phyloP scores from a whole-genome alignment of 2,329 filamentous ascomycete species.

The Coniochaeta pulveracea region DNA sequence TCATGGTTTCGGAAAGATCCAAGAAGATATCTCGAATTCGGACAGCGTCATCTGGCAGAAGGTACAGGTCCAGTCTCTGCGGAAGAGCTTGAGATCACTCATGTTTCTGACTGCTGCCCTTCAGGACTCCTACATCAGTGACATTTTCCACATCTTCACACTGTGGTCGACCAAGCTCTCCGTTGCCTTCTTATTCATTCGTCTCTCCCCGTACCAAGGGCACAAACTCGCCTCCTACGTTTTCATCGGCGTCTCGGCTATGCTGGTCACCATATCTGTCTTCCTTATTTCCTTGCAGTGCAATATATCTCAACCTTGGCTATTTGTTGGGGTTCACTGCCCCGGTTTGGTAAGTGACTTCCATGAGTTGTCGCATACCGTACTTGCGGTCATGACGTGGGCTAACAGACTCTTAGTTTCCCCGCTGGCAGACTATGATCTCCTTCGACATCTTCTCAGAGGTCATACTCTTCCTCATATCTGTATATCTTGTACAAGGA shows the following conservation, averaged over 20 bases:
- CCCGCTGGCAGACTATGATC: slow-evolving; percentile 24
- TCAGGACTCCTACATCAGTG: slow-evolving; percentile 23
- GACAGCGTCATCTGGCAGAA: slow-evolving; percentile 19
- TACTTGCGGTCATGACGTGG: background rate
- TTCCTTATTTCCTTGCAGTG: slow-evolving; percentile 28
- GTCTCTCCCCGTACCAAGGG: slow-evolving; percentile 27
- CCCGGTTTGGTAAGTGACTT: slow-evolving; percentile 17
- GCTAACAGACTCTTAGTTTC: slow-evolving; percentile 14
- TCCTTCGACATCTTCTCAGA: slow-evolving; percentile 28
- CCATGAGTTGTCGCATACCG: no score
- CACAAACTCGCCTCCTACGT: slow-evolving; percentile 24
- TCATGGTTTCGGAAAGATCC: slow-evolving; percentile 25
- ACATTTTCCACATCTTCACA: slow-evolving; percentile 28
- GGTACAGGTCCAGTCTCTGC: slow-evolving; percentile 15
- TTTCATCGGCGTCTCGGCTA: slow-evolving; percentile 21
- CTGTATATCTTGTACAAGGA: slow-evolving; percentile 22
- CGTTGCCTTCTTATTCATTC: slow-evolving; percentile 28
- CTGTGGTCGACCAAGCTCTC: slow-evolving; percentile 30
- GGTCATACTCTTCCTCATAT: slow-evolving; percentile 21
- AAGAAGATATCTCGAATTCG: slow-evolving; percentile 11
- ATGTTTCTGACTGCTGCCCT: background rate
- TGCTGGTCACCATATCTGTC: slow-evolving; percentile 25
- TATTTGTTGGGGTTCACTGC: slow-evolving; percentile 18
- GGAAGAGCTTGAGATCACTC: slow-evolving; percentile 1
- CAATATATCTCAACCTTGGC: slow-evolving; percentile 23